Conservation (phyloP, 1,284 basidiomycete genomes). For the Trichosporon faecale region DNA sequence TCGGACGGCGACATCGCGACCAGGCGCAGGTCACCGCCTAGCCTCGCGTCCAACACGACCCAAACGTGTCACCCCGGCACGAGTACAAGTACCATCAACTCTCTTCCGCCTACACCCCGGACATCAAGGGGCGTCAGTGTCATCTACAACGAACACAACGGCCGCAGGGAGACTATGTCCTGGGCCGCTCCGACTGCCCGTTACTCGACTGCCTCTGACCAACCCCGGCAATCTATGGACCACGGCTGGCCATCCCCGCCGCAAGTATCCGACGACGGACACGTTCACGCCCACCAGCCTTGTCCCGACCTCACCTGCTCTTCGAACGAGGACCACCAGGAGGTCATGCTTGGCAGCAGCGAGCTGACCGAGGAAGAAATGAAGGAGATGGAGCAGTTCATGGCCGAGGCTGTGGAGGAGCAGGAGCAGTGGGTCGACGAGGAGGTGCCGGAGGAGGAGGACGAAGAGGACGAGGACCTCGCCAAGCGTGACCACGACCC, state of each 20-base stretch:
- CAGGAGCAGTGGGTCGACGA: constrained; percentile 1
- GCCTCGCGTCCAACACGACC: neutral
- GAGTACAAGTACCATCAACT: constrained; percentile 4
- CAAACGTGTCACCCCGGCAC: neutral
- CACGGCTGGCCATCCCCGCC: neutral
- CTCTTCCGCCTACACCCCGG: neutral
- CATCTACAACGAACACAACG: neutral
- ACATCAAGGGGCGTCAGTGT: neutral
- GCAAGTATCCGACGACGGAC: neutral
- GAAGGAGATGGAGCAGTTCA: neutral
- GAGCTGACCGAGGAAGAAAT: neutral
- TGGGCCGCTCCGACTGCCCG: neutral
- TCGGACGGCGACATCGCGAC: neutral
- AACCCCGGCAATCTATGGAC: neutral
- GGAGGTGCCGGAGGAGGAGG: neutral
- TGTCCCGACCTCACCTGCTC: neutral
- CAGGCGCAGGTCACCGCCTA: neutral
- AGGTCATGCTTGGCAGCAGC: neutral
- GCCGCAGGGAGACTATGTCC: neutral
- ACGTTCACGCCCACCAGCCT: constrained; percentile 1
- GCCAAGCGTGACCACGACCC: neutral
- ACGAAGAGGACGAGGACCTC: neutral
- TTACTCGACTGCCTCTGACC: neutral
- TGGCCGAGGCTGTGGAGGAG: neutral
- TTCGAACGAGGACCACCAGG: neutral